Base-by-base conservation (phyloP, 345 rosid species). In the Triadica sebifera region DNA sequence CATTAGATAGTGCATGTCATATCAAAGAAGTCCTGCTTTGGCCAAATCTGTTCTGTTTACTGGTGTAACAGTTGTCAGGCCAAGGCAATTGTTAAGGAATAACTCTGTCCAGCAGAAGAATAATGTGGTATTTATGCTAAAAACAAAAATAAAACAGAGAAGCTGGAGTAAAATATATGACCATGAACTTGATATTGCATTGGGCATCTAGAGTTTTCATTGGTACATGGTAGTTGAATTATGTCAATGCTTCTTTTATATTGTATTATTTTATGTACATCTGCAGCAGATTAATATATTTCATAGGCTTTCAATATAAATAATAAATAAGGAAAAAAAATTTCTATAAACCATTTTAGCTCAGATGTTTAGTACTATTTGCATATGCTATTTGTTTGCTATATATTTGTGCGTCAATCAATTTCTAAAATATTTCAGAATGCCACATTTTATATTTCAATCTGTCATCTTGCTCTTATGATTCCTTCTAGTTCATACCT, bases 401-500 rank as follows among this genome's bases (percentile, higher is more conserved):
- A 5, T n/a, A 43, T 55, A 37, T 9, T n/a, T 38, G 51, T 20
- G 29, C 55, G 63, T 38, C 49, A 52, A 5, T 41, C 17, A 5
- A 5, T 24, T 6, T 24, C 20, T 3, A 61, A 22, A 34, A 39
- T 38, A 10, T 1, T 39, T 29, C 59, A 15, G 71, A 50, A 49
- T 37, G 5, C 50, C 0, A 19, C 19, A 34, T 8, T 37, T 45
- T 9, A 1, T 8, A 41, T 37, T 58, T 37, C 24, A 58, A 37
- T 73, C 72, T 45, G 74, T 67, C 55, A 66, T 67, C 46, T 38
- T 64, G 5, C 67, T 79, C 75, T 67, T 72, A 37, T 45, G 58
- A 50, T 64, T 58, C 53, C 19, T 56, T 71, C 74, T 58, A 45
- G 66, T 76, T 67, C 68, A 43, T 59, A 49, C 12, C 52, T 75